phyloP scores from a whole-genome alignment of 192 early-diverging fungal genomes.

The Coemansia sp. region DNA sequence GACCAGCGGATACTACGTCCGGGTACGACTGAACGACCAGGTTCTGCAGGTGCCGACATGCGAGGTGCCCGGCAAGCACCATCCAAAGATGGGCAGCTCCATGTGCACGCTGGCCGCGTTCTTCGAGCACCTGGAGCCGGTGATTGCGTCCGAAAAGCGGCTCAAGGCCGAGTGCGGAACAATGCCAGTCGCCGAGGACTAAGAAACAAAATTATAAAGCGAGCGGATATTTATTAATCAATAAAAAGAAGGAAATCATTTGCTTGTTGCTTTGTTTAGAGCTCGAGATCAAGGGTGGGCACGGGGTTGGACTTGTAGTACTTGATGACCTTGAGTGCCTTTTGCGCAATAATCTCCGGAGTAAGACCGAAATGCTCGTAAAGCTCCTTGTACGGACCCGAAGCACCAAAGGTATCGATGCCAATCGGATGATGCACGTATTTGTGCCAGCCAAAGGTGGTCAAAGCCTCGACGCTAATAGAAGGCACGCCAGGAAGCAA shows the following conservation, averaged over 20 bases:
- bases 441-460: slow-evolving; percentile 88
- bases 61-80: slow-evolving; percentile 32
- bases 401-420: slow-evolving; percentile 87
- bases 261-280: background rate
- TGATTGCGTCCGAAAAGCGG: slow-evolving; percentile 18
- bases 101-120: slow-evolving; percentile 50
- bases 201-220: background rate
- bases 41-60: slow-evolving; percentile 34
- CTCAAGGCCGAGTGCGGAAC: slow-evolving; percentile 25
- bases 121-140: slow-evolving; percentile 34
- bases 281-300: slow-evolving; percentile 33
- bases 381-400: slow-evolving; percentile 79
- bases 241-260: background rate
- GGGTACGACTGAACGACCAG: slow-evolving; percentile 33
- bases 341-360: slow-evolving; percentile 68
- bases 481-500: slow-evolving; percentile 77
- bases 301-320: slow-evolving; percentile 65
- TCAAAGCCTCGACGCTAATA: slow-evolving; percentile 86
- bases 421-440: slow-evolving; percentile 88
- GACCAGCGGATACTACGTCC: slow-evolving; percentile 25
- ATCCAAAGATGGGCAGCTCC: slow-evolving; percentile 33
- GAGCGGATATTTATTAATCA: background rate
- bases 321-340: slow-evolving; percentile 78
- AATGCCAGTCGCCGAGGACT: slow-evolving; percentile 2
- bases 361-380: slow-evolving; percentile 88